Percentiles rank a stretch among this genome's conserved stretches.
phyloP scores from a whole-genome alignment of 2,329 filamentous ascomycete genomes.

The Calonectria naviculata region DNA sequence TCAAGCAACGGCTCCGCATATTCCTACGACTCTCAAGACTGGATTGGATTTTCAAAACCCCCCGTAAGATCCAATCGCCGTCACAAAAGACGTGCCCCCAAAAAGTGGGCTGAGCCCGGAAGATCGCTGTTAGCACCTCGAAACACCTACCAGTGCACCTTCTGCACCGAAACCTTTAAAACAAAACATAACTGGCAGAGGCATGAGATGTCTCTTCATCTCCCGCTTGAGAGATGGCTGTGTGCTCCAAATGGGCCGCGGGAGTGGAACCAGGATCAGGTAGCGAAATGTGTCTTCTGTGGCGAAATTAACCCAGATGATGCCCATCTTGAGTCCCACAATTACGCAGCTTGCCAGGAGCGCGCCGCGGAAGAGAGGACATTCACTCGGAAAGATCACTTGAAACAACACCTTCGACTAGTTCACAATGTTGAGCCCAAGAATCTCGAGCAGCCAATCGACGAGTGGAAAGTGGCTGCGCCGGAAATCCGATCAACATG shows the following conservation, averaged over 20 bases:
- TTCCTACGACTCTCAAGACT: neutral
- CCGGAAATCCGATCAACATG: conserved; percentile 51
- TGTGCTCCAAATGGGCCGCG: neutral
- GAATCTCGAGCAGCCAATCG: conserved; percentile 12
- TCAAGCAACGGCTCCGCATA: neutral
- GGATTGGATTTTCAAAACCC: neutral
- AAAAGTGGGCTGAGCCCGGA: neutral
- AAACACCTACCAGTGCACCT: conserved; percentile 2
- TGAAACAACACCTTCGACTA: conserved; percentile 54
- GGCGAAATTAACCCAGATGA: too few species aligned
- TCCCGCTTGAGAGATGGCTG: neutral
- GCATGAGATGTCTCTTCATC: neutral
- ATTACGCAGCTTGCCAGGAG: conserved; percentile 42
- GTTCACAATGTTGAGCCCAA: conserved; percentile 54
- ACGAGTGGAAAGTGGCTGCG: conserved; percentile 49
- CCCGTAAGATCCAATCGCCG: conserved; percentile 47
- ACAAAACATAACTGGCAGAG: conserved; percentile 8
- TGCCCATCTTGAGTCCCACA: neutral
- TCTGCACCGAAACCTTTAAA: conserved; percentile 4
- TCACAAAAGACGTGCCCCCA: neutral
- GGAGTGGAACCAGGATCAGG: neutral
- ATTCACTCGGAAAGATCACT: conserved; percentile 56
- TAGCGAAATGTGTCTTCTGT: neutral
- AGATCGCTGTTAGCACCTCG: neutral
- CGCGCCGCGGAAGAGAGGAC: conserved; percentile 40